phyloP scores from a whole-genome alignment of 2,329 filamentous ascomycete genomes.

The Keithomyces neogunnii region DNA sequence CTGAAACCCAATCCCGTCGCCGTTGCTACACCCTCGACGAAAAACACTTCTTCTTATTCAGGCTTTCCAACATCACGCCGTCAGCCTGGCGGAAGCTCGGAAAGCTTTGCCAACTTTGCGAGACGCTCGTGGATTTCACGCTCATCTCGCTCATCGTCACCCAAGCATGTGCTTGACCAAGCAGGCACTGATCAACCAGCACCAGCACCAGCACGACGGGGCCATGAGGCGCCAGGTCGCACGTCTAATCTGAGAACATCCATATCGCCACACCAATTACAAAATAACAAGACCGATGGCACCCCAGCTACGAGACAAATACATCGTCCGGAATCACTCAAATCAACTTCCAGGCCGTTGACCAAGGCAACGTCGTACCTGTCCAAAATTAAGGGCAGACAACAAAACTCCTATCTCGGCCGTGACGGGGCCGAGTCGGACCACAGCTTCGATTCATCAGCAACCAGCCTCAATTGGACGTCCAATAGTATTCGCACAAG shows the following conservation, averaged over 20 bases:
- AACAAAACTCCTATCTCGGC: slow-evolving; percentile 31
- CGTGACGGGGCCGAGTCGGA: slow-evolving; percentile 28
- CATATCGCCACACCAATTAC: slow-evolving; percentile 17
- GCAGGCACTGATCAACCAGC: slow-evolving; percentile 13
- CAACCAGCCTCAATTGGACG: slow-evolving; percentile 35
- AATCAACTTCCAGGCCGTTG: slow-evolving; percentile 28
- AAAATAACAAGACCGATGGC: slow-evolving; percentile 17
- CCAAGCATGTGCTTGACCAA: slow-evolving; percentile 24
- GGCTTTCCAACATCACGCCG: neutral
- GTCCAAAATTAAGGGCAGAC: slow-evolving; percentile 39
- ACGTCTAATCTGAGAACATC: neutral
- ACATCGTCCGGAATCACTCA: slow-evolving; percentile 25
- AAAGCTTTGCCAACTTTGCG: slow-evolving; percentile 33
- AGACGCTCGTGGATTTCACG: slow-evolving; percentile 8
- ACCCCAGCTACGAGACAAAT: slow-evolving; percentile 12
- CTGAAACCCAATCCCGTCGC: neutral
- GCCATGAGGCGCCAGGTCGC: slow-evolving; percentile 4
- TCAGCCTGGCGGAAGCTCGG: slow-evolving; percentile 23
- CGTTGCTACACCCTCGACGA: neutral
- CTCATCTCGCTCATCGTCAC: slow-evolving; percentile 26
- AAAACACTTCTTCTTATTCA: slow-evolving; percentile 13
- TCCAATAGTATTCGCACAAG: slow-evolving; percentile 26
- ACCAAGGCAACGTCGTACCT: slow-evolving; percentile 40
- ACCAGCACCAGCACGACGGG: slow-evolving; percentile 8
- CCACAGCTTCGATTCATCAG: slow-evolving; percentile 38